phyloP scores from a whole-genome alignment of 441 rosid species.

The Erodium trifolium region DNA sequence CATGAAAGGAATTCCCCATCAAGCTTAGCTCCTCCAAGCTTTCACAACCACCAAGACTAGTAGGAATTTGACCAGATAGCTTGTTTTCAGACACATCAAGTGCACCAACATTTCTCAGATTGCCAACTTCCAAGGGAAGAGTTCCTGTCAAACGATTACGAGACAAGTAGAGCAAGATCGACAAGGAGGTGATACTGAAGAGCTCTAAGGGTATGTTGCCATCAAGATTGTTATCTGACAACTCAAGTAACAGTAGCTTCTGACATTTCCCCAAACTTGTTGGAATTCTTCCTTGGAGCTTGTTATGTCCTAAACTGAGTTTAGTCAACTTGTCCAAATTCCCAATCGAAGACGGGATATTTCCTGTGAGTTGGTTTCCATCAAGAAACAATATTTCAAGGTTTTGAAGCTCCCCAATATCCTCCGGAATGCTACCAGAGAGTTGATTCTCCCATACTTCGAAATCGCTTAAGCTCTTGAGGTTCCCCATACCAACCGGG shows the following conservation, averaged over 20 bases:
- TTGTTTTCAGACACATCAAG: slow-evolving; percentile 17
- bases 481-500: slow-evolving; percentile 10
- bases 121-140: slow-evolving; percentile 17
- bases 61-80: slow-evolving; percentile 22
- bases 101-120: background rate
- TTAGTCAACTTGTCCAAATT: background rate
- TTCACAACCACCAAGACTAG: slow-evolving; percentile 15
- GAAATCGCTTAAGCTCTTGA: background rate
- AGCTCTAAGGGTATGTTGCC: slow-evolving; percentile 20
- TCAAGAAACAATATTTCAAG: background rate
- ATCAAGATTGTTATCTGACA: slow-evolving; percentile 14
- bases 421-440: slow-evolving; percentile 9
- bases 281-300: slow-evolving; percentile 18
- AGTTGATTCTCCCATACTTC: slow-evolving; percentile 1
- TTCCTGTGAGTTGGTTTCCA: slow-evolving; percentile 14
- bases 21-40: slow-evolving; percentile 16
- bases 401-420: slow-evolving; percentile 10
- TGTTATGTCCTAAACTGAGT: slow-evolving; percentile 3
- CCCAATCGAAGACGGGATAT: slow-evolving; percentile 17
- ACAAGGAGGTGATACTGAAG: slow-evolving; percentile 5
- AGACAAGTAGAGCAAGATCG: background rate
- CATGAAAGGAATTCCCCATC: slow-evolving; percentile 22
- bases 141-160: slow-evolving; percentile 15
- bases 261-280: slow-evolving; percentile 12
- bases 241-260: background rate